Evolutionary conservation across 495 filamentous ascomycete genomes (phyloP), one percentile per base, ranked within the genome.

Genomic region (Neurospora sp.): DNA sequence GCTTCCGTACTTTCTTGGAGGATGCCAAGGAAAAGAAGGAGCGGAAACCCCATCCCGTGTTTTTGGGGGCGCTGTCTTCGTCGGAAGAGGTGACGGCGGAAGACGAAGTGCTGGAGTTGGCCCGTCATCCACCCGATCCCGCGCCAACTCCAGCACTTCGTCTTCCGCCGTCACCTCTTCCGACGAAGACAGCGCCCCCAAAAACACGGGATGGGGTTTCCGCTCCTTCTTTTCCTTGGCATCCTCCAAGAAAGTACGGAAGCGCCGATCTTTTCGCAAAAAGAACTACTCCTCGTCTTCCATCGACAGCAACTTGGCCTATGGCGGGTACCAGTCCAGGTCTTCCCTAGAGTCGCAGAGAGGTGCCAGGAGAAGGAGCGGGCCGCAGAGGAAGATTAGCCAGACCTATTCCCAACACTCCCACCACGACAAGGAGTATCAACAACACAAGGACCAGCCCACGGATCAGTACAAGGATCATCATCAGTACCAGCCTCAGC

Each of bases 241-340:
- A 12, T 75, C 78, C 38, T 76, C 78, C 71, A 82, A 84, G 77
- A 83, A 81, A 75, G 84, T 85, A 40, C 84, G 82, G 68, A 81
- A 79, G 69, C 80, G 82, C 41, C 79, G 85, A 39, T 81, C 79
- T 3, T 79, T 87, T 22, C 81, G 79, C 68, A 78, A 74, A 40
- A 83, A 82, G 42, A 88, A 87, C 75, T 82, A 79, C 27, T 86
- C 84, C 20, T 83, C 82, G 5, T 85, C 83, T 7, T 84, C 84
- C 5, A 79, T 87, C 46, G 83, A 86, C 69, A 84, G 82, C 53
- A 86, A 88, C 70, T 75, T 89, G 59, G 87, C 86, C 31, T 89
- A 89, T 73, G 87, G 87, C 41, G 87, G 86, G 10, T 89, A 86
- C 74, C 79, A 88, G 59, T 83, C 84, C 40, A 77, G 80, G 48